Base-by-base conservation (phyloP, 352 stramenopile genomes). In the Phytophthora hybrid region DNA sequence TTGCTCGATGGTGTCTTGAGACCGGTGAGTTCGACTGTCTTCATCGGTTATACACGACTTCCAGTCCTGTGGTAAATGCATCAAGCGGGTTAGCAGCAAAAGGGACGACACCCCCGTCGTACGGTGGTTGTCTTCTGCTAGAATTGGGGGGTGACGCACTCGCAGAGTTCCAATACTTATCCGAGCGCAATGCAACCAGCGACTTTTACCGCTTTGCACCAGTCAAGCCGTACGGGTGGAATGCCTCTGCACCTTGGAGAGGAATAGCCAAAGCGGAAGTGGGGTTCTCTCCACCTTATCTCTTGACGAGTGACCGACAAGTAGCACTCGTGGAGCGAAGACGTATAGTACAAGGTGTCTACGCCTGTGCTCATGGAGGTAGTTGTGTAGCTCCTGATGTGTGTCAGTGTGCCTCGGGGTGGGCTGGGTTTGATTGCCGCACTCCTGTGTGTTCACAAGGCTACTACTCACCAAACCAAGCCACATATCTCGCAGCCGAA, bases 341-440 rank as follows among this genome's bases (percentile, higher is more conserved):
- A 23, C 90, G 85, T 56, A 79, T 98, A 19, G 81, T 97, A 1
- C 94, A 99, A 79, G 97, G 97, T 6, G 80, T 92, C 6, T 99
- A 99, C 73, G 91, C 94, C 23, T 99, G 97, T 81, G 96, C 96
- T 5, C 98, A 99, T 73, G 90, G 89, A 32, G 97, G 97, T 7
- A 90, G 76, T 39, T 99, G 97, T 79, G 72, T 97, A 2, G 71
- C 89, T 10, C 96, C 97, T 7, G 96, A 95, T 53, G 82, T 98
- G 2, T 99, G 97, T 78, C 75, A 85, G 55, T 99, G 97, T 63
- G 81, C 89, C 0, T 56, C 77, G 3, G 97, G 97, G 13, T 99
- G 97, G 97, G 79, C 89, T 16, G 97, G 97, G 54, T 99, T 99
- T 71, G 97, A 99, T 78, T 99, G 97, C 80, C 92, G 97, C 31